Evolutionary conservation across 208 protist genomes (phyloP).

Genomic region (Trypanosoma brucei): DNA sequence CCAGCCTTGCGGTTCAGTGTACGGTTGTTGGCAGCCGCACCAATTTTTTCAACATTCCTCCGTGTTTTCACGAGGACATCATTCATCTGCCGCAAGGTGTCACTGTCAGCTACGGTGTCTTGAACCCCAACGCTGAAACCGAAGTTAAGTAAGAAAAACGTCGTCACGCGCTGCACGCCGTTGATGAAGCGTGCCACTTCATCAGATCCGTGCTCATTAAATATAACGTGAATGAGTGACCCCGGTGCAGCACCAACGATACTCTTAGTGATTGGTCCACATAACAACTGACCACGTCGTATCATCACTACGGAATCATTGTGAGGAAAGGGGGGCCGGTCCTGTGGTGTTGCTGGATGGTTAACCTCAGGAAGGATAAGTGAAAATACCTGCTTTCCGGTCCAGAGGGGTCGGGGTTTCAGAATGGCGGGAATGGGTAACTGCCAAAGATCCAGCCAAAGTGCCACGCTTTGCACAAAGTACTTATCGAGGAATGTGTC

Average conservation of each 20-base stretch:
- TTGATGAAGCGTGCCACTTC: conserved; percentile 88
- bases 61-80: conserved; percentile 88
- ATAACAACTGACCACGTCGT: conserved; percentile 89
- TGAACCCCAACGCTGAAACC: conserved; percentile 97
- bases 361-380: conserved; percentile 96
- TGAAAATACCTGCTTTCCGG: conserved; percentile 99
- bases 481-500: conserved; percentile 97
- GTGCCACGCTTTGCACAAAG: conserved; percentile 97
- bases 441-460: conserved; percentile 95
- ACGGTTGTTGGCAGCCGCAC: conserved; percentile 89
- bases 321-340: conserved; percentile 70
- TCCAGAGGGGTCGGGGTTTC: conserved; percentile 97
- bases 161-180: conserved; percentile 95
- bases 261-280: conserved; percentile 88
- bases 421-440: conserved; percentile 97
- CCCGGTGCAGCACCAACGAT: conserved; percentile 84
- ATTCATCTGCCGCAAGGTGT: conserved; percentile 90
- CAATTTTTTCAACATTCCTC: conserved; percentile 88
- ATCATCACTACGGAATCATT: conserved; percentile 89
- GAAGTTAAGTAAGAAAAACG: conserved; percentile 95
- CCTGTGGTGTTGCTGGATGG: conserved; percentile 52
- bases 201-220: conserved; percentile 96
- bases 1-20: conserved; percentile 94
- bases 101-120: conserved; percentile 96
- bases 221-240: conserved; percentile 96